These are phyloP conservation scores for Hyphopichia pseudoburtonii DNA, from an alignment of 1,139 yeast species.

Conservation along the genomic window DNA sequence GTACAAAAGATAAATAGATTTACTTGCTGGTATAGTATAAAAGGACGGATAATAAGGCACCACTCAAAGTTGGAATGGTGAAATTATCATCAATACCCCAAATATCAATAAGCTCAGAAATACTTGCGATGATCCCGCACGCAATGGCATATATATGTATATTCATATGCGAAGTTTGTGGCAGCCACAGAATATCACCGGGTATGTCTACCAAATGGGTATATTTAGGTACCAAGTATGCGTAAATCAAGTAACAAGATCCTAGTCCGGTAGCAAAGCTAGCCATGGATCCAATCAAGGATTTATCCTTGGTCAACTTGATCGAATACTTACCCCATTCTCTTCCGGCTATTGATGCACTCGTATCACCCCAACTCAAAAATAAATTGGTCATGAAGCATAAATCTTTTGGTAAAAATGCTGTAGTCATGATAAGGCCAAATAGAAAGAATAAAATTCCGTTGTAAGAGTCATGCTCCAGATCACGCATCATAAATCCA, in stretches of 20 bases:
- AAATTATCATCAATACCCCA: conserved; percentile 20
- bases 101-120: conserved; percentile 16
- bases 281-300: conserved; percentile 20
- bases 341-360: conserved; percentile 18
- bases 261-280: conserved; percentile 14
- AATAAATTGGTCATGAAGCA: conserved; percentile 15
- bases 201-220: conserved; percentile 11
- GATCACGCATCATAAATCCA: conserved; percentile 16
- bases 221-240: conserved; percentile 14
- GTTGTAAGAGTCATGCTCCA: conserved; percentile 15
- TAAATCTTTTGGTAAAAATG: conserved; percentile 17
- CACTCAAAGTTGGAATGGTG: conserved; percentile 20
- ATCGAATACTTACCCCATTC: conserved; percentile 15
- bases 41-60: conserved; percentile 9
- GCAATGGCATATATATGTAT: conserved; percentile 12
- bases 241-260: conserved; percentile 17
- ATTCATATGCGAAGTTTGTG: conserved; percentile 10
- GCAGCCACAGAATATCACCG: conserved; percentile 15
- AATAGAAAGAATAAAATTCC: conserved; percentile 19
- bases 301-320: conserved; percentile 14
- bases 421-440: conserved; percentile 16
- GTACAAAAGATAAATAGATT: too few species aligned
- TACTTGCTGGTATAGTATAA: neutral
- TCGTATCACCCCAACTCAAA: conserved; percentile 23
- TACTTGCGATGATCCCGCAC: conserved; percentile 15